Evolutionary conservation across 1,284 basidiomycete species (phyloP).

Genomic region (Erythrobasidium hasegawianum): DNA sequence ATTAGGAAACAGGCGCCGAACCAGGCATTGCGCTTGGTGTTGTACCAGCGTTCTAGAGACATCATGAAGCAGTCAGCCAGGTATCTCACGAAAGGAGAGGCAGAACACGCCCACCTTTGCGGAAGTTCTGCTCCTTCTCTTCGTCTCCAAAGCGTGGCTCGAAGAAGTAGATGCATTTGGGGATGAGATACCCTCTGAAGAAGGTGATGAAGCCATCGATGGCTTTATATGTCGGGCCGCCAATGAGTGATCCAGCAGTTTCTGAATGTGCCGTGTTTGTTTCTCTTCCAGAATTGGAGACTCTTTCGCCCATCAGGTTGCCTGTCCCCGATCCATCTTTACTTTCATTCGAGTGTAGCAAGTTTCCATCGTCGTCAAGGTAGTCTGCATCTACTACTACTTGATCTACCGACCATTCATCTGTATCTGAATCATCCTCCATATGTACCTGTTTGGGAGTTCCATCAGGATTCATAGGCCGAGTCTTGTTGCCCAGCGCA

Average conservation of each 20-base stretch:
- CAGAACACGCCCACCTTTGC: conserved; percentile 1
- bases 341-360: not conserved
- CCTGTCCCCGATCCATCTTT: not conserved
- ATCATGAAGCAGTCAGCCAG: not conserved
- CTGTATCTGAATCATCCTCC: conserved; percentile 9
- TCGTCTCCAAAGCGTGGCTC: conserved; percentile 32
- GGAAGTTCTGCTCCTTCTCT: conserved; percentile 33
- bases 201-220: conserved; percentile 32
- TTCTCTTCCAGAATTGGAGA: conserved; percentile 28
- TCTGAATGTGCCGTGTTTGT: conserved; percentile 23
- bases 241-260: conserved; percentile 28
- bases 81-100: not conserved
- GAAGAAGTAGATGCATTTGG: conserved; percentile 28
- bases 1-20: conserved; percentile 65
- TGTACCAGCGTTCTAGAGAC: conserved; percentile 28
- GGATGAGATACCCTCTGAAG: conserved; percentile 26
- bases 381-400: conserved; percentile 31
- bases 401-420: conserved; percentile 20
- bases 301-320: not conserved
- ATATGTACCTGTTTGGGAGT: conserved; percentile 24
- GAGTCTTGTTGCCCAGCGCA: not conserved
- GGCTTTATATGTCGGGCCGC: conserved; percentile 15
- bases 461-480: not conserved
- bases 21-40: conserved; percentile 44
- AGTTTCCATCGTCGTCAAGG: conserved; percentile 29